phyloP scores from a whole-genome alignment of 1,284 basidiomycete species.

The Ceratobasidium papillatum region DNA sequence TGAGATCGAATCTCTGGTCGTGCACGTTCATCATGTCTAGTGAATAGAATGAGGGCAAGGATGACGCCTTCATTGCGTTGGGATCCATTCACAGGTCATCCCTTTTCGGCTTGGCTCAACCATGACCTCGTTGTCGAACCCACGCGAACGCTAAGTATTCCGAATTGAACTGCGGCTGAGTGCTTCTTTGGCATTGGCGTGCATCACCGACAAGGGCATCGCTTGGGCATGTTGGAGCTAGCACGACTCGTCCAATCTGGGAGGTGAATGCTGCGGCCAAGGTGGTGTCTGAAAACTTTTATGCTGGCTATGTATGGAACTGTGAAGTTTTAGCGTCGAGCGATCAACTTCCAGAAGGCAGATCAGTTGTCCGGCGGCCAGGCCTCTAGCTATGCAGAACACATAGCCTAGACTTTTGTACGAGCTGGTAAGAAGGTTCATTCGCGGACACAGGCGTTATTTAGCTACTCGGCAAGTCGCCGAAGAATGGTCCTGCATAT shows the following conservation, averaged over 20 bases:
- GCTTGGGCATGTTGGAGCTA: slow-evolving; percentile 27
- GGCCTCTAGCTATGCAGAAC: not conserved
- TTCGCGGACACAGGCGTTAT: not conserved
- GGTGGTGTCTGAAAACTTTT: slow-evolving; percentile 27
- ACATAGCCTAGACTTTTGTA: not conserved
- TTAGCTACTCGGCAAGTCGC: slow-evolving; percentile 31
- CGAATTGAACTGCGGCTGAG: slow-evolving; percentile 28
- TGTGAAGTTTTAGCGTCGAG: slow-evolving; percentile 15
- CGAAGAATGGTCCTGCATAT: not conserved
- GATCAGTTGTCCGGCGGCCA: slow-evolving; percentile 6
- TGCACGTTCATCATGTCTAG: not conserved
- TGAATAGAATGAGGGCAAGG: slow-evolving; percentile 16
- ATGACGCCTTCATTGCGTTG: slow-evolving; percentile 34
- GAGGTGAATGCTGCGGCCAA: not conserved
- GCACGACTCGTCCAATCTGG: not conserved
- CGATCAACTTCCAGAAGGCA: slow-evolving; percentile 20
- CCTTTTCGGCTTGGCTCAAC: slow-evolving; percentile 30
- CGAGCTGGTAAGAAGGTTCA: not conserved
- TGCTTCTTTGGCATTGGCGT: slow-evolving; percentile 14
- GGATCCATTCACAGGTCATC: not conserved
- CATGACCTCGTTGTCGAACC: slow-evolving; percentile 36
- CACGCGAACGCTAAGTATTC: slow-evolving; percentile 30
- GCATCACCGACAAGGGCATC: slow-evolving; percentile 27
- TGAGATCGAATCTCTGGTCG: not conserved
- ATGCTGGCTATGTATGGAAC: not conserved